A percentile compares a stretch with the other conserved stretches of the same genome.
These are phyloP conservation scores for Lanmaoa pseudosensibilis DNA, from an alignment of 768 basidiomycete species.

Conservation along the genomic window DNA sequence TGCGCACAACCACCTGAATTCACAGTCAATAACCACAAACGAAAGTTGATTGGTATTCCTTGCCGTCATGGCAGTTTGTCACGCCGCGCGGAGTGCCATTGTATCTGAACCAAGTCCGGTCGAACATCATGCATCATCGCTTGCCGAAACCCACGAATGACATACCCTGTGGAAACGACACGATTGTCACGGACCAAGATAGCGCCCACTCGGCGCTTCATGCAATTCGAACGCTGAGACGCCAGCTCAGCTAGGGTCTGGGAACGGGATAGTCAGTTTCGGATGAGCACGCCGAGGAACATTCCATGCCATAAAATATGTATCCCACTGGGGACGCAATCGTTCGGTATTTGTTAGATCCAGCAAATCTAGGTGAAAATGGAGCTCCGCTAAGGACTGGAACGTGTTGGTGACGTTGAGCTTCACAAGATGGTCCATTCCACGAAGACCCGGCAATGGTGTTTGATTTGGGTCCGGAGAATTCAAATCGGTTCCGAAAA, in stretches of 20 bases:
- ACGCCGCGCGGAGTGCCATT: slow-evolving; percentile 95
- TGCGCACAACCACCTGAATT: slow-evolving; percentile 85
- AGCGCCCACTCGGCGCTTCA: slow-evolving; percentile 96
- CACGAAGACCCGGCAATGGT: slow-evolving; percentile 16
- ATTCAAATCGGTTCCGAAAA: slow-evolving; percentile 50
- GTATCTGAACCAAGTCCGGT: slow-evolving; percentile 53
- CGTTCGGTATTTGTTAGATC: slow-evolving; percentile 72
- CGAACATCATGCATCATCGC: background rate
- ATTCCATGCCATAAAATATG: slow-evolving; percentile 87
- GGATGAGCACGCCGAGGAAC: background rate
- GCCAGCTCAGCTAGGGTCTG: slow-evolving; percentile 89
- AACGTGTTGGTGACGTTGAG: slow-evolving; percentile 70
- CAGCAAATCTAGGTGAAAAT: slow-evolving; percentile 62
- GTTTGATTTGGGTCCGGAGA: slow-evolving; percentile 22
- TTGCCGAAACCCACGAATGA: slow-evolving; percentile 1
- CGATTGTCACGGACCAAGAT: slow-evolving; percentile 85
- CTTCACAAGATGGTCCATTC: slow-evolving; percentile 48
- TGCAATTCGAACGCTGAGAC: slow-evolving; percentile 89
- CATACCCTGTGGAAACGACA: slow-evolving; percentile 76
- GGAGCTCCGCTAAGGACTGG: slow-evolving; percentile 48
- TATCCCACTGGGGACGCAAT: slow-evolving; percentile 89
- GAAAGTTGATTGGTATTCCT: background rate
- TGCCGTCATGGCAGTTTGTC: slow-evolving; percentile 68
- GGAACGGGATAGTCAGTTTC: slow-evolving; percentile 7
- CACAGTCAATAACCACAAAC: slow-evolving; percentile 45